Percentiles rank a stretch among this genome's conserved stretches.
Conservation (phyloP, 441 rosid genomes). For the Metrosideros polymorpha region DNA sequence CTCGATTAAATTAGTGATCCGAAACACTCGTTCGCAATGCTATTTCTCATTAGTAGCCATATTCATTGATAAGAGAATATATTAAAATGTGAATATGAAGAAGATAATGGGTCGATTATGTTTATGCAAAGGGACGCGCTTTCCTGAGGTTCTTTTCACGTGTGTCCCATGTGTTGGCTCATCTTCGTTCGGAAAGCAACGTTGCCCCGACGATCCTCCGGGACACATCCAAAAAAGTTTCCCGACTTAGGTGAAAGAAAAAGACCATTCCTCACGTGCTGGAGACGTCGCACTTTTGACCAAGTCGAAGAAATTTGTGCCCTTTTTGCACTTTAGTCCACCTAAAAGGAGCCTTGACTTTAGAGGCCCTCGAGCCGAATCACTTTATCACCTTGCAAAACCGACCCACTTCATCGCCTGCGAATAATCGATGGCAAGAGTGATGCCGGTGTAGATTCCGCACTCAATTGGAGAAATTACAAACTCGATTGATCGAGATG, state of each 20-base stretch:
- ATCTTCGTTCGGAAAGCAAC: not conserved
- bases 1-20: fast-evolving
- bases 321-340: not conserved
- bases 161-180: not conserved
- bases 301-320: not conserved
- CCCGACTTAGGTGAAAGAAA: not conserved
- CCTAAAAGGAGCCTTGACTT: not conserved
- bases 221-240: not conserved
- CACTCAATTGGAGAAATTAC: not conserved
- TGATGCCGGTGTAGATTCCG: not conserved
- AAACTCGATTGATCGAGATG: not conserved
- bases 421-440: not conserved
- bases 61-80: not conserved
- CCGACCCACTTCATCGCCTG: not conserved
- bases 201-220: not conserved
- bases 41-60: not conserved
- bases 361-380: not conserved
- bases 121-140: not conserved
- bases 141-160: not conserved
- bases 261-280: not conserved
- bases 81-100: not conserved
- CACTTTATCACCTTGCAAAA: not conserved
- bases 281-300: not conserved
- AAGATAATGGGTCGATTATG: not conserved
- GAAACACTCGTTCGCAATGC: fast-evolving